Conservation (phyloP, 352 stramenopile species). For the Globisporangium ultimum region DNA sequence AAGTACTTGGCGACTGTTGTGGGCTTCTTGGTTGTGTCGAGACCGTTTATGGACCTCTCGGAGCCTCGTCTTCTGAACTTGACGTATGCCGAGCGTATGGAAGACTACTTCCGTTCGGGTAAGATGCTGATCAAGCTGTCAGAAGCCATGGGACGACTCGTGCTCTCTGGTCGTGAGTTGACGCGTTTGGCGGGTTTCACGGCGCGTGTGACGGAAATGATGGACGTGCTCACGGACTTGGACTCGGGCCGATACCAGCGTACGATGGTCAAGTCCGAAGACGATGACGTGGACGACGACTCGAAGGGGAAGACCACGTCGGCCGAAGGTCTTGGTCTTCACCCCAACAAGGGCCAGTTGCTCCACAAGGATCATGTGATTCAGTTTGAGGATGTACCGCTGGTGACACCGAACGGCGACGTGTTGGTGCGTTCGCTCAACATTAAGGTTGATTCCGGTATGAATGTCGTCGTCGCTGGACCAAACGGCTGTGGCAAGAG, state of each 20-base stretch:
- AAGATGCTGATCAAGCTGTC: constrained; percentile 87
- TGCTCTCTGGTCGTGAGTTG: constrained; percentile 82
- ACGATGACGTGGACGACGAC: constrained; percentile 25
- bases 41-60: constrained; percentile 59
- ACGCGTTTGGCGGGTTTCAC: constrained; percentile 81
- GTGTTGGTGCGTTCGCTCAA: constrained; percentile 82
- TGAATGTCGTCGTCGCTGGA: constrained; percentile 86
- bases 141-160: constrained; percentile 79
- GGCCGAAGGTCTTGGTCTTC: constrained; percentile 45
- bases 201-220: constrained; percentile 75
- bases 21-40: constrained; percentile 74
- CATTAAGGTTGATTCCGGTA: constrained; percentile 81
- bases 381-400: constrained; percentile 84
- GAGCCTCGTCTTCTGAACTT: constrained; percentile 54
- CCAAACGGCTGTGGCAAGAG: constrained; percentile 87
- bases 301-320: constrained; percentile 26
- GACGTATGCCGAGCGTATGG: constrained; percentile 76
- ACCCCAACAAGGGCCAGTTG: constrained; percentile 60
- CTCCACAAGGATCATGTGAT: constrained; percentile 71
- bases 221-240: constrained; percentile 66
- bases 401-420: constrained; percentile 87
- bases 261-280: constrained; percentile 59
- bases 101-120: constrained; percentile 82
- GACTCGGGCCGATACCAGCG: constrained; percentile 66
- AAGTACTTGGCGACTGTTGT: constrained; percentile 88